A percentile compares a stretch with the other conserved stretches of the same genome.
phyloP scores from a whole-genome alignment of 495 filamentous ascomycete species.

The Annulohypoxylon bovei region DNA sequence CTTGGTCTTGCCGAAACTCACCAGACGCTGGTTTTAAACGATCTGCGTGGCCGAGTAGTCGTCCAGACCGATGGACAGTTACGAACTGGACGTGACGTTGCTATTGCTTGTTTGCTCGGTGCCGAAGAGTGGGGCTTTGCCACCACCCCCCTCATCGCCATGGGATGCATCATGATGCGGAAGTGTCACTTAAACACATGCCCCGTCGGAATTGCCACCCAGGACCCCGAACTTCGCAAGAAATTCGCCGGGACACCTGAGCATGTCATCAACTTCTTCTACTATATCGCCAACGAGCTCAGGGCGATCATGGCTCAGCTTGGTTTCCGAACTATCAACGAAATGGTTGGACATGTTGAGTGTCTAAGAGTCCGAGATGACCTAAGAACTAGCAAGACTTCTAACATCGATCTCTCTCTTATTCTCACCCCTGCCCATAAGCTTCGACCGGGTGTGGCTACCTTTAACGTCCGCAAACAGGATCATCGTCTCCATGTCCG shows the following conservation, averaged over 20 bases:
- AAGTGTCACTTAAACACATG: conserved; percentile 59
- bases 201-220: conserved; percentile 96
- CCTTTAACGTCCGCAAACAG: conserved; percentile 99
- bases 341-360: conserved; percentile 97
- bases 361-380: conserved; percentile 89
- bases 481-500: conserved; percentile 94
- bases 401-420: conserved; percentile 92
- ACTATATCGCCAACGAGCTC: conserved; percentile 97
- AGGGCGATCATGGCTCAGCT: conserved; percentile 98
- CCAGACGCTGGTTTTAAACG: conserved; percentile 98
- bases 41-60: conserved; percentile 94
- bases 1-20: conserved; percentile 98
- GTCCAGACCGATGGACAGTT: conserved; percentile 99
- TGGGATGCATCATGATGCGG: conserved; percentile 98
- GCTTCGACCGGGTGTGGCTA: conserved; percentile 94
- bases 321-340: conserved; percentile 94
- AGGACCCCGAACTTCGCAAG: conserved; percentile 92
- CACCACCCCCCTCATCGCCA: conserved; percentile 95
- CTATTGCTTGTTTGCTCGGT: conserved; percentile 94
- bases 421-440: conserved; percentile 97
- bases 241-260: conserved; percentile 96
- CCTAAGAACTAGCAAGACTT: conserved; percentile 85
- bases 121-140: conserved; percentile 99
- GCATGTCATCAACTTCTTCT: conserved; percentile 99
- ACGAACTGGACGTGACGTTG: conserved; percentile 92